Evolutionary conservation across 2,329 filamentous ascomycete genomes (phyloP), one percentile per base, ranked within the genome.

Genomic region (Didymella exigua): DNA sequence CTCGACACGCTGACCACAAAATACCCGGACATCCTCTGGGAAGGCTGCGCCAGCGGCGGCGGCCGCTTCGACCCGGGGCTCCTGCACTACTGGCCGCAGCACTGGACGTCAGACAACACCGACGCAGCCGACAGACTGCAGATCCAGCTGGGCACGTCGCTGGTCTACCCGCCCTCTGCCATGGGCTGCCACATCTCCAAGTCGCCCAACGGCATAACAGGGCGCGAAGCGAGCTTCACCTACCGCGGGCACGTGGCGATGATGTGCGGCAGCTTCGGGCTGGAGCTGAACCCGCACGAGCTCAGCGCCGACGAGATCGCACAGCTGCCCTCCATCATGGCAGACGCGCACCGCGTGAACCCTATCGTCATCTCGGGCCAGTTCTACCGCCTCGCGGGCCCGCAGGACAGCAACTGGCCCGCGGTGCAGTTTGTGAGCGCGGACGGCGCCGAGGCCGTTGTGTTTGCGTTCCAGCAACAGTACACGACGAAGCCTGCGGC

Each of bases 201-300:
- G 0, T 80, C 86, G 0, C 86, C 86, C 1, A 88, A 88, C 59
- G 79, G 81, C 0, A 72, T 84, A 29, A 86, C 84, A 0, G 71
- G 76, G 0, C 83, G 86, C 18, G 82, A 78, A 1, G 82, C 82
- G 1, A 81, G 85, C 0, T 77, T 88, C 11, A 69, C 71, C 1
- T 88, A 88, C 75, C 84, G 86, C 29, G 84, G 82, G 0, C 85
- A 88, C 50, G 86, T 88, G 0, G 86, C 86, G 5, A 84, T 87
- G 77, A 88, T 88, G 86, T 86, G 86, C 50, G 86, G 86, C 2
- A 86, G 84, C 0, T 88, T 88, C 60, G 86, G 86, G 0, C 79
- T 88, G 10, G 86, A 89, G 66, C 78, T 89, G 7, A 79, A 87
- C 63, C 86, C 86, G 0, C 74, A 73, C 0, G 76, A 81, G 7